phyloP scores from a whole-genome alignment of 2,329 filamentous ascomycete species.

The Tympanopsis confertula region DNA sequence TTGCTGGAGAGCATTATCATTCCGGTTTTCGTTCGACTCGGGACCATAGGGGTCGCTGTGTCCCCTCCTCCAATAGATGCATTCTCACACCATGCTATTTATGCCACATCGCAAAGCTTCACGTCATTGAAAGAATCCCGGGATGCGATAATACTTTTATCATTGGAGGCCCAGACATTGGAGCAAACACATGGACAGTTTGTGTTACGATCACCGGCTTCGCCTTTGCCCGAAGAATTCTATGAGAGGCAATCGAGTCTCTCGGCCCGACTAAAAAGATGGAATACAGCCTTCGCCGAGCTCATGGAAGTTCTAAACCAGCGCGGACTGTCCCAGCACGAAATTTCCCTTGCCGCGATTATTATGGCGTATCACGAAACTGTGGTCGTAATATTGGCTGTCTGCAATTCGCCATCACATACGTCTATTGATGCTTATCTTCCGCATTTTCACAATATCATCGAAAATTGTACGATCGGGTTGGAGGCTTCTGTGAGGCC shows the following conservation, averaged over 20 bases:
- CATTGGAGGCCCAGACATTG: neutral
- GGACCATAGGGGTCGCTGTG: slow-evolving; percentile 7
- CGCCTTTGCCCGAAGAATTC: neutral
- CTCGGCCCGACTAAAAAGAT: neutral
- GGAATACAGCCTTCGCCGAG: neutral
- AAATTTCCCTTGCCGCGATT: neutral
- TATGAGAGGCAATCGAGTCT: neutral
- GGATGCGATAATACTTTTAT: neutral
- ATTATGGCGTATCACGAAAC: neutral
- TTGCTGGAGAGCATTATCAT: slow-evolving; percentile 13
- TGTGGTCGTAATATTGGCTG: neutral
- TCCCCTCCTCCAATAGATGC: slow-evolving; percentile 4
- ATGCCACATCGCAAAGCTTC: neutral
- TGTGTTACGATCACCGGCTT: neutral
- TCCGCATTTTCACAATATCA: neutral
- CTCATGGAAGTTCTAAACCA: neutral
- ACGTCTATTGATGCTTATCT: neutral
- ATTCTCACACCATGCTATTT: slow-evolving; percentile 6
- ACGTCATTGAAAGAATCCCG: neutral
- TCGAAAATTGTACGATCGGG: neutral
- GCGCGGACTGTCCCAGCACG: neutral
- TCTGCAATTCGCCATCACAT: neutral
- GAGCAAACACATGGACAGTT: neutral
- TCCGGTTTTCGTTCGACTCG: slow-evolving; percentile 15
- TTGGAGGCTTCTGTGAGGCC: neutral